These are phyloP conservation scores for Dendrocalamus sinicus DNA, from an alignment of 176 grass and related monocot genomes.

Conservation along the genomic window DNA sequence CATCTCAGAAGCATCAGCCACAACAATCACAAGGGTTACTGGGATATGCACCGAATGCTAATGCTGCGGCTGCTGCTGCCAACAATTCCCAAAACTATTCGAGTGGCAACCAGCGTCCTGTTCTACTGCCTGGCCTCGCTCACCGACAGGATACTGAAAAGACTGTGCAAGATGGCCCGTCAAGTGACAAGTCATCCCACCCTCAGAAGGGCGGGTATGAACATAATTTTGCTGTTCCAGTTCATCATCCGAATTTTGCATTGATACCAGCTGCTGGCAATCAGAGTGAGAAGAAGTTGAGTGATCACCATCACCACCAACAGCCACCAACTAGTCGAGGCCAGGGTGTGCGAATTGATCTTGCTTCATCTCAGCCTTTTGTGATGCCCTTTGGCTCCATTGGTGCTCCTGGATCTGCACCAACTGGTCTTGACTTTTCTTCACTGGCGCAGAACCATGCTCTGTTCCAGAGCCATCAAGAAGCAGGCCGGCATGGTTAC, in stretches of 20 bases:
- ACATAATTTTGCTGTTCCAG: constrained; percentile 65
- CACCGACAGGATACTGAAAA: constrained; percentile 68
- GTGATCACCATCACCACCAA: constrained; percentile 64
- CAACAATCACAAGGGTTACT: constrained; percentile 60
- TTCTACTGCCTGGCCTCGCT: constrained; percentile 41
- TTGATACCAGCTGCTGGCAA: constrained; percentile 61
- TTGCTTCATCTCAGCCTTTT: constrained; percentile 80
- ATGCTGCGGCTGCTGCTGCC: constrained; percentile 16
- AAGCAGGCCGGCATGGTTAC: constrained; percentile 74
- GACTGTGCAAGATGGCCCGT: constrained; percentile 47
- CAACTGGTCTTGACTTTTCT: constrained; percentile 82
- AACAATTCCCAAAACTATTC: constrained; percentile 56
- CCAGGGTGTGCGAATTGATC: constrained; percentile 75
- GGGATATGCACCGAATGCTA: constrained; percentile 54
- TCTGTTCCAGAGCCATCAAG: constrained; percentile 81
- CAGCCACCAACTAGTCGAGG: constrained; percentile 50
- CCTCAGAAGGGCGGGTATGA: constrained; percentile 64
- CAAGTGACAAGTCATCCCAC: constrained; percentile 59
- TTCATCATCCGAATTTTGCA: constrained; percentile 69
- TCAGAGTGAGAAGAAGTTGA: constrained; percentile 67
- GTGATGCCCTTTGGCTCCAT: constrained; percentile 79
- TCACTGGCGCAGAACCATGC: constrained; percentile 74
- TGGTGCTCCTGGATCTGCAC: constrained; percentile 54
- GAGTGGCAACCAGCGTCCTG: constrained; percentile 52
- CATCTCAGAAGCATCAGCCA: constrained; percentile 78